Percentiles rank a stretch among this genome's conserved stretches.
Conservation (phyloP, 441 rosid species). For the Pelargonium fulgidum region DNA sequence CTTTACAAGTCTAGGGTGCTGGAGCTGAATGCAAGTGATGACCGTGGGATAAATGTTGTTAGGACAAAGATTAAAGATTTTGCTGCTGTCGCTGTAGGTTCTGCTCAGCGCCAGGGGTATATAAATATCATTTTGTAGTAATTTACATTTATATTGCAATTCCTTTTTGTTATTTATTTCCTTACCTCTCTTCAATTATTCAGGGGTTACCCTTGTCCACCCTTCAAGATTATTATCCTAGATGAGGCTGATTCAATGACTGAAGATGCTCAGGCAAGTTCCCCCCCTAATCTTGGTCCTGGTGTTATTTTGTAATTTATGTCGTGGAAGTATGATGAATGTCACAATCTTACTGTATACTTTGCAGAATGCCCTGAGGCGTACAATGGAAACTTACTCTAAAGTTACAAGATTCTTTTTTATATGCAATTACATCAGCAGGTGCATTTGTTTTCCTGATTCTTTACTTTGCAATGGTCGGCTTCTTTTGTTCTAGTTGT, state of each 20-base stretch:
- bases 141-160: background rate
- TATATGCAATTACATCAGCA: slow-evolving; percentile 92
- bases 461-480: background rate
- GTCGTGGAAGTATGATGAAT: slow-evolving; percentile 11
- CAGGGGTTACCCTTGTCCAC: slow-evolving; percentile 88
- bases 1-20: slow-evolving; percentile 87
- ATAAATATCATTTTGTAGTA: slow-evolving; percentile 1
- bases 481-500: too few species aligned
- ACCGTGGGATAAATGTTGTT: slow-evolving; percentile 94
- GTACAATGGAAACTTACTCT: slow-evolving; percentile 93
- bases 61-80: slow-evolving; percentile 92
- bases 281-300: slow-evolving; percentile 1
- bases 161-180: slow-evolving; percentile 11
- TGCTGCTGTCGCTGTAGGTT: slow-evolving; percentile 91
- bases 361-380: slow-evolving; percentile 77
- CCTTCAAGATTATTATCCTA: slow-evolving; percentile 80
- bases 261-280: slow-evolving; percentile 91
- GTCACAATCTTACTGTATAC: slow-evolving; percentile 5
- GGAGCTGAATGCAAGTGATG: slow-evolving; percentile 98
- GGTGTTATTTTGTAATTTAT: background rate
- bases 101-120: slow-evolving; percentile 65
- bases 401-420: slow-evolving; percentile 93
- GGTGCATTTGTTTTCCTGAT: slow-evolving; percentile 32
- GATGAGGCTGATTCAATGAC: slow-evolving; percentile 99
- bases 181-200: slow-evolving; percentile 12